Conservation (phyloP, 2,329 filamentous ascomycete species). For the Sclerotinia minor region DNA sequence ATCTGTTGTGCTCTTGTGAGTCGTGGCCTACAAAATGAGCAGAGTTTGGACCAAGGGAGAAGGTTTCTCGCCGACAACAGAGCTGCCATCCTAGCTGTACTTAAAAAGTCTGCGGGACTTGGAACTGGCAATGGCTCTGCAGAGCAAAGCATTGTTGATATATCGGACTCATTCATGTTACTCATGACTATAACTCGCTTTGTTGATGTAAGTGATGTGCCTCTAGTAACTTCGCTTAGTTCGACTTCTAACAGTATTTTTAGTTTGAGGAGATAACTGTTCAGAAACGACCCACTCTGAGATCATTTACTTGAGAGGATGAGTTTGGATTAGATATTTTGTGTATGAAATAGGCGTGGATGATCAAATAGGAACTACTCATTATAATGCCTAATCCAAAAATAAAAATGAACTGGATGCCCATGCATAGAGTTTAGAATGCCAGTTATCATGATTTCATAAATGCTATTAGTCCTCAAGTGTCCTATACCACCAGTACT, state of each 20-base stretch:
- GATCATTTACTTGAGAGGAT: constrained; percentile 33
- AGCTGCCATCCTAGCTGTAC: constrained; percentile 79
- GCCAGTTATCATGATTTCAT: constrained; percentile 4
- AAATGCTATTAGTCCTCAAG: not conserved
- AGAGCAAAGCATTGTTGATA: constrained; percentile 66
- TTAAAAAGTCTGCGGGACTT: constrained; percentile 85
- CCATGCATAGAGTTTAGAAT: constrained; percentile 18
- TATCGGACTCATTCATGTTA: constrained; percentile 83
- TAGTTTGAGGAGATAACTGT: constrained; percentile 46
- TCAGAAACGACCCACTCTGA: constrained; percentile 34
- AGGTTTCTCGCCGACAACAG: constrained; percentile 81
- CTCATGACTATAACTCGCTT: constrained; percentile 82
- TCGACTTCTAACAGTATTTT: constrained; percentile 25
- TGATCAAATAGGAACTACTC: constrained; percentile 9
- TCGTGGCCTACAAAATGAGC: constrained; percentile 76
- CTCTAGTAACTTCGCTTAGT: not conserved
- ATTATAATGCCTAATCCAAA: constrained; percentile 5
- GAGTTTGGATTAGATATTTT: constrained; percentile 17
- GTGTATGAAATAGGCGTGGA: constrained; percentile 10
- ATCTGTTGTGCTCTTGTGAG: constrained; percentile 79
- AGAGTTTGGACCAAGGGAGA: constrained; percentile 70
- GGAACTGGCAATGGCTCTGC: constrained; percentile 51
- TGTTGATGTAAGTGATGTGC: constrained; percentile 66
- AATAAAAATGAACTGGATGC: constrained; percentile 5
- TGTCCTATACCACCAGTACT: too few species aligned